These are phyloP conservation scores for Coniella vitis DNA, from an alignment of 2,329 filamentous ascomycete species.

Conservation along the genomic window DNA sequence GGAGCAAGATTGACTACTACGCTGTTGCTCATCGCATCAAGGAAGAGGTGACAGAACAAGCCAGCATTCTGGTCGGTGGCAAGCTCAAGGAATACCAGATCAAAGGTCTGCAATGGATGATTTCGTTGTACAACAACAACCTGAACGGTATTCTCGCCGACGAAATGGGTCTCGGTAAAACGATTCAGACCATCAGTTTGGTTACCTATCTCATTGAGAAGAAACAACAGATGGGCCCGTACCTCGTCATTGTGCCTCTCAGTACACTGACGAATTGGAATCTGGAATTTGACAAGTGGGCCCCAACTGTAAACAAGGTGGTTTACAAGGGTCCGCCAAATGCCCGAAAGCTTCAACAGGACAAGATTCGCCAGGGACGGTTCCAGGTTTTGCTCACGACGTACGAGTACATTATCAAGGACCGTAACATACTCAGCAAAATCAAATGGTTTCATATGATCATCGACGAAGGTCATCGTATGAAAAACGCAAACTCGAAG, in stretches of 20 bases:
- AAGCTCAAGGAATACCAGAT: constrained; percentile 94
- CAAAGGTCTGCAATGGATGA: constrained; percentile 99
- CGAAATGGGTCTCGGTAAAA: constrained; percentile 99
- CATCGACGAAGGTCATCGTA: constrained; percentile 97
- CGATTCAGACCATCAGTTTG: constrained; percentile 96
- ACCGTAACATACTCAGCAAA: constrained; percentile 89
- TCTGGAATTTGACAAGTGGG: constrained; percentile 98
- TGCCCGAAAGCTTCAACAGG: constrained; percentile 80
- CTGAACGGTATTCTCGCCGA: constrained; percentile 97
- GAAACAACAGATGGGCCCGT: constrained; percentile 87
- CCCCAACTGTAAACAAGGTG: constrained; percentile 75
- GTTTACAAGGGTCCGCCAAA: constrained; percentile 96
- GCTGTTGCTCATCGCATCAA: constrained; percentile 94
- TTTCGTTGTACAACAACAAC: constrained; percentile 99
- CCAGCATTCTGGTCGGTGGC: constrained; percentile 81
- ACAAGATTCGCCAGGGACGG: constrained; percentile 86
- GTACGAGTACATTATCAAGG: constrained; percentile 99
- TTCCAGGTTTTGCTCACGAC: constrained; percentile 97
- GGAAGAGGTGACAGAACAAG: constrained; percentile 81
- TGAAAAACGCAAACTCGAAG: constrained; percentile 98
- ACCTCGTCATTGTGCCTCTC: constrained; percentile 91
- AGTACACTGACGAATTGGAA: constrained; percentile 99
- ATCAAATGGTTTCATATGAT: constrained; percentile 99
- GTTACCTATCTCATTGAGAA: constrained; percentile 95
- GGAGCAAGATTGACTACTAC: constrained; percentile 94